phyloP scores from a whole-genome alignment of 177 flowering plant genomes.

The Vitis hybrid region DNA sequence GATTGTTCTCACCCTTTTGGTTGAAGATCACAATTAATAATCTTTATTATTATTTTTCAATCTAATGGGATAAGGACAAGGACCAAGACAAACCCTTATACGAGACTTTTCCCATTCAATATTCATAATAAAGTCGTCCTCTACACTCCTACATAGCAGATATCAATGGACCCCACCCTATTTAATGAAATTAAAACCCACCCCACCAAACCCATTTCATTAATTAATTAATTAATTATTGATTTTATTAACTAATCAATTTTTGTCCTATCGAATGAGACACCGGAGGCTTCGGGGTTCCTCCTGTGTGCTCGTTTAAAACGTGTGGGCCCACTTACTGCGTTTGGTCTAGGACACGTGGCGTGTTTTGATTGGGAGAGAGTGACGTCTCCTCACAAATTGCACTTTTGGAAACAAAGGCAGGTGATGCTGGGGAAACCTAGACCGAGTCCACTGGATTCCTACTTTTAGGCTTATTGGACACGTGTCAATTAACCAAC shows the following conservation, averaged over 20 bases:
- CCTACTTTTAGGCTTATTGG: background rate
- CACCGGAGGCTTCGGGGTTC: background rate
- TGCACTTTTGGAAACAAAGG: background rate
- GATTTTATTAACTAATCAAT: background rate
- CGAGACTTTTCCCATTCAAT: constrained; percentile 11
- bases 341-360: background rate
- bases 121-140: constrained; percentile 4
- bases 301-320: constrained; percentile 8
- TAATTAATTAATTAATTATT: background rate
- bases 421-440: constrained; percentile 13
- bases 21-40: too few relatives aligned
- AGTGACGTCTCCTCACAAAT: background rate
- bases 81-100: constrained; percentile 8
- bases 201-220: background rate
- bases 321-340: constrained; percentile 11
- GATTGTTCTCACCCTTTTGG: too few relatives aligned
- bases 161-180: background rate
- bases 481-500: constrained; percentile 2
- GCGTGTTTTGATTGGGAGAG: constrained; percentile 3
- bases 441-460: constrained; percentile 11
- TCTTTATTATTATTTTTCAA: too few relatives aligned
- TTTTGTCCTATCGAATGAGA: background rate
- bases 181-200: background rate
- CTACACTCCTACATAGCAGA: too few relatives aligned
- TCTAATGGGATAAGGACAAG: constrained; percentile 7